A percentile compares a stretch with the other conserved stretches of the same genome.
phyloP scores from a whole-genome alignment of 176 grass and related monocot species.

The Thalia dealbata region DNA sequence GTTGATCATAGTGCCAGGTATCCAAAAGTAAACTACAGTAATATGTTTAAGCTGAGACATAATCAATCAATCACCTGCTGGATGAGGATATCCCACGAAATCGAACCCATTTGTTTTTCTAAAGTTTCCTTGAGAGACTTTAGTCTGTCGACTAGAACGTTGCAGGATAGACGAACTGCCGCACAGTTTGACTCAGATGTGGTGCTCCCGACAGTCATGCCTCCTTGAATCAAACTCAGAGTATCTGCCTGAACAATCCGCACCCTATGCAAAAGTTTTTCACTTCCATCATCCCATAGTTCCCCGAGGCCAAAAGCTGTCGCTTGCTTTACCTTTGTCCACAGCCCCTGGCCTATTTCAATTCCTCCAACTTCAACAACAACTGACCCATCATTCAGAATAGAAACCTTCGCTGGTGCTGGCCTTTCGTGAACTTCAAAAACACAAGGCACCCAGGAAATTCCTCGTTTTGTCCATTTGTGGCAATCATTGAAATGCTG shows the following conservation, averaged over 20 bases:
- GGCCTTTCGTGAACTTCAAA: slow-evolving; percentile 45
- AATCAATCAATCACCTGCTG: slow-evolving; percentile 35
- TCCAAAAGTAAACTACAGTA: background rate
- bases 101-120: slow-evolving; percentile 35
- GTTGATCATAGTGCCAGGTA: background rate
- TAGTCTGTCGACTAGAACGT: slow-evolving; percentile 60
- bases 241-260: slow-evolving; percentile 85
- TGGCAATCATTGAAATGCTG: slow-evolving; percentile 55
- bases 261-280: slow-evolving; percentile 54
- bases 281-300: slow-evolving; percentile 49
- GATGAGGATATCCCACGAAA: slow-evolving; percentile 67
- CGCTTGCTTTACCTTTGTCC: slow-evolving; percentile 98
- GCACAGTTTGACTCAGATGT: slow-evolving; percentile 90
- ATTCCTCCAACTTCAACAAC: slow-evolving; percentile 95
- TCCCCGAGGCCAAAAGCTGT: slow-evolving; percentile 66
- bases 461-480: slow-evolving; percentile 71
- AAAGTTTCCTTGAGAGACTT: slow-evolving; percentile 63
- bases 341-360: slow-evolving; percentile 89
- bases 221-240: slow-evolving; percentile 75
- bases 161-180: slow-evolving; percentile 58
- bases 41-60: background rate
- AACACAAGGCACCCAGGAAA: slow-evolving; percentile 64
- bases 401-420: slow-evolving; percentile 73
- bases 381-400: slow-evolving; percentile 86
- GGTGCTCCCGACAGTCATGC: slow-evolving; percentile 79